Base-by-base conservation (phyloP, 495 filamentous ascomycete genomes). In the Trichoderma gamsii region DNA sequence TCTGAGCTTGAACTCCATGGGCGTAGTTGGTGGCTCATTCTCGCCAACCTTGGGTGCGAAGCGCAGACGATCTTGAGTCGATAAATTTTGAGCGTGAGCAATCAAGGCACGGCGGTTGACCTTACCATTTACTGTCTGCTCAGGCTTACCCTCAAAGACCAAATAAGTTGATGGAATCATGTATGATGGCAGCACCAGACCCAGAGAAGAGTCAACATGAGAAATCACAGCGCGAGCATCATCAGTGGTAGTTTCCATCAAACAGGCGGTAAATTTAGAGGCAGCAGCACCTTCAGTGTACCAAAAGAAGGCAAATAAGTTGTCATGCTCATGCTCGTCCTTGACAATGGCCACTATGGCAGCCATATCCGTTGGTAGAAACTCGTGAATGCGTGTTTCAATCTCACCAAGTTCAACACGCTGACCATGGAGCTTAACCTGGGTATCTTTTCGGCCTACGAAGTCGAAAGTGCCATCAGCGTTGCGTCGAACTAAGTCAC, bases 371-470 rank as follows among this genome's bases (percentile, higher is more conserved):
- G 71, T 68, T 35, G 41, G 64, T 43, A 25, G 44, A n/a, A 27
- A 29, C 46, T 69, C 63, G 6, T 74, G 71, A 75, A 74, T 8
- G 72, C 46, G 32, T 75, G 75, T n/a, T 67, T 76, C 88, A 65
- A 90, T 84, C 68, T 90, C 88, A 23, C 82, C 85, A 13, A 90
- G 74, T 67, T 90, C 88, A 67, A 90, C 84, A 2, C 88, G 80
- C 70, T 89, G 86, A 1, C 88, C 88, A 23, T 85, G 84, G 13
- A 90, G 76, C 72, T 90, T 90, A 41, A 89, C 84, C 69, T 89
- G 76, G n/a, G 64, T 44, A 41, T 72, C 63, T 69, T 72, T 16
- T 75, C 68, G 4, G 72, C 70, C 74, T 44, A 82, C 75, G 59
- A 82, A 80, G 69, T 81, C 79, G 68, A 83, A 77, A 69, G 80